Conservation (phyloP, 225 moss, liverwort and hornwort genomes). For the Pseudoscleropodium purum region DNA sequence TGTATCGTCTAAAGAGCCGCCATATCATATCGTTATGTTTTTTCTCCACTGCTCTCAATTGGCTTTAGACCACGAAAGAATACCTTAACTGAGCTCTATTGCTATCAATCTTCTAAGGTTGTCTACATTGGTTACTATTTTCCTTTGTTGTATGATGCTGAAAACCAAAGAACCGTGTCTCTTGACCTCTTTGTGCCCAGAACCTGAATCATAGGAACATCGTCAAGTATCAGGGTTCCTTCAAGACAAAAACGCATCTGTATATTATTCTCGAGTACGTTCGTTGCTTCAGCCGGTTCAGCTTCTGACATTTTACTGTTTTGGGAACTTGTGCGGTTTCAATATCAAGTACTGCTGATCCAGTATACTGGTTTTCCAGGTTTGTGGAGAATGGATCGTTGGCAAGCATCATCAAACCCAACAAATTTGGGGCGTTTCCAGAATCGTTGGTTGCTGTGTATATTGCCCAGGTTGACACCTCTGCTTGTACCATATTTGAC, state of each 20-base stretch:
- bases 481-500: background rate
- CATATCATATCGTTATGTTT: background rate
- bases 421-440: slow-evolving; percentile 90
- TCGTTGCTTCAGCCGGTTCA: background rate
- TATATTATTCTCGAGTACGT: slow-evolving; percentile 98
- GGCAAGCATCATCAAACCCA: slow-evolving; percentile 95
- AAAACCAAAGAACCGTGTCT: background rate
- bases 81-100: background rate
- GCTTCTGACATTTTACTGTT: background rate
- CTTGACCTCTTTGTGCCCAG: slow-evolving; percentile 33
- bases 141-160: background rate
- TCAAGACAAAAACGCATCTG: slow-evolving; percentile 94
- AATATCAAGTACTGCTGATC: background rate
- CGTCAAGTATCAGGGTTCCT: slow-evolving; percentile 96
- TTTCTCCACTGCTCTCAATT: background rate
- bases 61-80: background rate
- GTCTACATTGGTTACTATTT: background rate
- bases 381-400: slow-evolving; percentile 99
- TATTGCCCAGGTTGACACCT: slow-evolving; percentile 71
- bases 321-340: background rate
- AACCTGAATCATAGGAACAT: slow-evolving; percentile 96
- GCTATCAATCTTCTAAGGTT: background rate
- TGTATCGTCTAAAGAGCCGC: background rate
- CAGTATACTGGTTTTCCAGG: slow-evolving; percentile 21
- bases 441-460: slow-evolving; percentile 90